Evolutionary conservation across 202 grass and related monocot species (phyloP).

Genomic region (Schoenoplectus triqueter): DNA sequence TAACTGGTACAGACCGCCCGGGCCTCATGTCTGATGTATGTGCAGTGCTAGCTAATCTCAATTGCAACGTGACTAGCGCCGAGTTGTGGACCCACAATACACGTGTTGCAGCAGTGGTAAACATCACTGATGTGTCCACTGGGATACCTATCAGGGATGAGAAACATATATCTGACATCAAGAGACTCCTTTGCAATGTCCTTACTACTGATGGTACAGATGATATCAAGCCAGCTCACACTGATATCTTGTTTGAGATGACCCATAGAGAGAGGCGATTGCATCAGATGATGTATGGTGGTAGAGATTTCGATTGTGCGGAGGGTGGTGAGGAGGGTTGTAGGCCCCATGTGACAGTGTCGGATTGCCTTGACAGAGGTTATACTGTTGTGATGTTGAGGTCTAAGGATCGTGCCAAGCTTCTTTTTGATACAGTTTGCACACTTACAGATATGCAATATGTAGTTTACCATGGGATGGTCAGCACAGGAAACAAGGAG

Average conservation of each 20-base stretch:
- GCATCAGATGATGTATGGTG: conserved; percentile 88
- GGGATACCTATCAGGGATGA: conserved; percentile 50
- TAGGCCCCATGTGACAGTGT: conserved; percentile 45
- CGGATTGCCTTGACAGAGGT: conserved; percentile 58
- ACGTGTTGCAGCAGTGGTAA: conserved; percentile 69
- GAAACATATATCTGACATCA: conserved; percentile 47
- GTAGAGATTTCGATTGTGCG: conserved; percentile 40
- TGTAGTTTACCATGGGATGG: conserved; percentile 74
- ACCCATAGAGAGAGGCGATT: conserved; percentile 75
- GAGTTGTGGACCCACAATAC: conserved; percentile 91
- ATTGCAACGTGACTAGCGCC: conserved; percentile 61
- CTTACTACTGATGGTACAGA: conserved; percentile 47
- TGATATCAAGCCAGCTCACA: conserved; percentile 31
- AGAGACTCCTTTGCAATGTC: conserved; percentile 55
- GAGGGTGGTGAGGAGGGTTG: neutral
- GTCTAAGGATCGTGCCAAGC: conserved; percentile 72
- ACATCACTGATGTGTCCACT: conserved; percentile 49
- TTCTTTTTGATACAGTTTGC: conserved; percentile 86
- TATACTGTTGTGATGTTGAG: conserved; percentile 76
- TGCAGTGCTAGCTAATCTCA: conserved; percentile 60
- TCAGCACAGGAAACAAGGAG: conserved; percentile 41
- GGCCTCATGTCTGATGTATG: conserved; percentile 89
- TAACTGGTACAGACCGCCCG: conserved; percentile 71
- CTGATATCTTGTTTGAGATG: conserved; percentile 3
- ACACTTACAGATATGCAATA: conserved; percentile 91